Base-by-base conservation (phyloP, 2,329 filamentous ascomycete genomes). In the Hypocrella siamensis region DNA sequence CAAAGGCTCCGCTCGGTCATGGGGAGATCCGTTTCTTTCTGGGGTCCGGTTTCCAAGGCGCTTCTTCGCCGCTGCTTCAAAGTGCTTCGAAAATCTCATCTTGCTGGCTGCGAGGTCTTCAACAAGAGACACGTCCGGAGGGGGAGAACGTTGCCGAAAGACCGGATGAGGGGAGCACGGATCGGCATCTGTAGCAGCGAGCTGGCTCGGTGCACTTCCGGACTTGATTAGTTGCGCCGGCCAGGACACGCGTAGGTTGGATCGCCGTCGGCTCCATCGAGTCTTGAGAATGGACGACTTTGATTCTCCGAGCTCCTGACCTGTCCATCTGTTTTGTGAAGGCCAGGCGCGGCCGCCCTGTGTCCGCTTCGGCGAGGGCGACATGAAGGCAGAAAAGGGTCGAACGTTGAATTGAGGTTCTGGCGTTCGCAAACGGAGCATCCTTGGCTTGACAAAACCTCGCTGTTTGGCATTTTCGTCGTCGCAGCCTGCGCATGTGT, bases 311-410 rank as follows among this genome's bases (percentile, higher is more conserved):
- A n/a, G n/a, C n/a, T n/a, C n/a, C n/a, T n/a, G n/a, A n/a, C n/a
- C n/a, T n/a, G n/a, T n/a, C n/a, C n/a, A n/a, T n/a, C n/a, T n/a
- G n/a, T n/a, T n/a, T n/a, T n/a, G n/a, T n/a, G 31, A 28, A n/a
- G 10, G 26, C 27, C n/a, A 19, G 4, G 18, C 25, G n/a, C 5
- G 3, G 9, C 19, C 17, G 1, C 3, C 21, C 9, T 42, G 38
- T 11, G 38, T 40, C n/a, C 42, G 51, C 26, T 57, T 52, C 1
- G 66, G 61, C 0, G 65, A 66, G 1, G 63, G 59, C 1, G 62
- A 62, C 42, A 65, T 59, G 42, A 70, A 70, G 2, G 60, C 58
- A 2, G 62, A 56, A 42, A 71, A 70, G 1, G 65, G 58, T 38
- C 63, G 67, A 40, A 68, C 53, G 0, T 60, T 60, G 19, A 67